Percentiles rank a stretch among this genome's conserved stretches.
phyloP scores from a whole-genome alignment of 768 basidiomycete genomes.

The Pleurotus tuoliensis region DNA sequence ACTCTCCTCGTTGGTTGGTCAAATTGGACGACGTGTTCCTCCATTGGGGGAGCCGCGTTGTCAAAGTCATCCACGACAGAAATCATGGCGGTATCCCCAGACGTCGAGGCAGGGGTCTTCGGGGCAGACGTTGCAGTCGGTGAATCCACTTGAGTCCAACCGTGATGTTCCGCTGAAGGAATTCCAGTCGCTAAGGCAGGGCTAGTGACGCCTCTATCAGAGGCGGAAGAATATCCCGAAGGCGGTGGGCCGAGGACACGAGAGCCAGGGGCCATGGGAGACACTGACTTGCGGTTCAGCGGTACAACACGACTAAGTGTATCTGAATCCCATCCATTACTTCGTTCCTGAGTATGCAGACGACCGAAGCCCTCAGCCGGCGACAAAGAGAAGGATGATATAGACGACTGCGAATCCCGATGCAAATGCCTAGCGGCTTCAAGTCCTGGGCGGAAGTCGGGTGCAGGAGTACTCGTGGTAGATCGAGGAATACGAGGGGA shows the following conservation, averaged over 20 bases:
- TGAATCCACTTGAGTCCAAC: constrained; percentile 5
- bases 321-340: constrained; percentile 53
- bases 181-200: constrained; percentile 21
- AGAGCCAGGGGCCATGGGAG: constrained; percentile 64
- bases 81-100: constrained; percentile 1
- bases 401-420: constrained; percentile 59
- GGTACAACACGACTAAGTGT: constrained; percentile 53
- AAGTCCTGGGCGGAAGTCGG: constrained; percentile 40
- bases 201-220: constrained; percentile 32
- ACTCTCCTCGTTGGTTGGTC: constrained; percentile 24
- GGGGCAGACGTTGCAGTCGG: constrained; percentile 19
- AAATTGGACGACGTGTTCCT: constrained; percentile 8
- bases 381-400: constrained; percentile 50
- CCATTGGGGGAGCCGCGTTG: constrained; percentile 3
- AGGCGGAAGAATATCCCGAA: constrained; percentile 36
- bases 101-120: constrained; percentile 30
- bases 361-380: constrained; percentile 44
- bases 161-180: not conserved
- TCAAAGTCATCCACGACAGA: constrained; percentile 10
- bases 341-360: constrained; percentile 32
- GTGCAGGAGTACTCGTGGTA: constrained; percentile 29
- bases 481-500: constrained; percentile 24
- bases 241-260: constrained; percentile 32
- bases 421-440: constrained; percentile 40
- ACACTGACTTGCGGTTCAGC: constrained; percentile 63